phyloP scores from a whole-genome alignment of 495 filamentous ascomycete species.

The Thermothielavioides terrestris region DNA sequence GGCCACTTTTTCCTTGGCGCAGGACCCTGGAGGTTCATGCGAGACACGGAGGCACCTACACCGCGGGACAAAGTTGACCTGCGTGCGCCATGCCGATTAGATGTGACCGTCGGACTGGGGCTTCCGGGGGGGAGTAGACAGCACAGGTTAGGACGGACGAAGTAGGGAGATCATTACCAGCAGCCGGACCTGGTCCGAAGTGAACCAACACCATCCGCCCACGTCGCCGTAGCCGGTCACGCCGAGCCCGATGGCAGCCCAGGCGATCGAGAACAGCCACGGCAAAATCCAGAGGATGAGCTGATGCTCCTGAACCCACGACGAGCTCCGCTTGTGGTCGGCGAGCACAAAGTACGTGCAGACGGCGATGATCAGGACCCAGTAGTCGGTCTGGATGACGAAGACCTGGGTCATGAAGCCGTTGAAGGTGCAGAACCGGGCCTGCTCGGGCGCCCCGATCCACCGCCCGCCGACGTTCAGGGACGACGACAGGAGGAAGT shows the following conservation, averaged over 20 bases:
- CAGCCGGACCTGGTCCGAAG: slow-evolving; percentile 31
- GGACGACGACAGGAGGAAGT: slow-evolving; percentile 33
- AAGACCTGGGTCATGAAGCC: slow-evolving; percentile 40
- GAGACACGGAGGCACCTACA: background rate
- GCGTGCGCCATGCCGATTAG: background rate
- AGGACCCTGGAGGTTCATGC: too few relatives aligned
- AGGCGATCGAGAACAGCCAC: slow-evolving; percentile 30
- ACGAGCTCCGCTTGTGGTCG: slow-evolving; percentile 28
- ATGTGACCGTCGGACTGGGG: too few relatives aligned
- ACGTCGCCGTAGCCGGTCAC: slow-evolving; percentile 36
- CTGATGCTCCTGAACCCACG: slow-evolving; percentile 32
- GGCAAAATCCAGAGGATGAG: slow-evolving; percentile 29
- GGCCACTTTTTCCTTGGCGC: too few relatives aligned
- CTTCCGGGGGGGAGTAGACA: too few relatives aligned
- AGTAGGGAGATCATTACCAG: background rate
- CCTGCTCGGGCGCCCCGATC: slow-evolving; percentile 25
- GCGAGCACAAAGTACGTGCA: slow-evolving; percentile 36
- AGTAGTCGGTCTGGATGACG: slow-evolving; percentile 41
- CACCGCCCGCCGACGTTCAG: slow-evolving; percentile 27
- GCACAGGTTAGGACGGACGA: too few relatives aligned
- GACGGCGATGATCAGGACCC: slow-evolving; percentile 35
- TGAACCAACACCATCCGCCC: slow-evolving; percentile 40
- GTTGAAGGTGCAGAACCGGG: slow-evolving; percentile 36
- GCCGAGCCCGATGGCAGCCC: slow-evolving; percentile 29
- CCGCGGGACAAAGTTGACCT: slow-evolving; percentile 37